Evolutionary conservation across 2,329 filamentous ascomycete species (phyloP), one percentile per base, ranked within the genome.

Genomic region (Boeremia exigua): DNA sequence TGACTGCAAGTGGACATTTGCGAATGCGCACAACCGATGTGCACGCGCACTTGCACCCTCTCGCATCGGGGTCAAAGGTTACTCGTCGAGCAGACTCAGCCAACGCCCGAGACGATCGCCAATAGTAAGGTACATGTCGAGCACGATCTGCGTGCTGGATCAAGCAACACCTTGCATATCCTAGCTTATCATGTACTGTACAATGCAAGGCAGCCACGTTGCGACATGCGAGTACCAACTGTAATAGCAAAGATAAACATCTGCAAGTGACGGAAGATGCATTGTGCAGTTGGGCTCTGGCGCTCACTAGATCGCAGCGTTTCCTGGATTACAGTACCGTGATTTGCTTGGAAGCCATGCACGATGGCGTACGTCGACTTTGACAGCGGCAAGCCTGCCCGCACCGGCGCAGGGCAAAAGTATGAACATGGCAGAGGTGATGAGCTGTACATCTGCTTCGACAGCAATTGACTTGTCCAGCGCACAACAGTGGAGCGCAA

Each of bases 371-470:
- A 23, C 11, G 4, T 6, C 14, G 33, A 30, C 32, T 28, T 34
- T 32, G 46, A 55, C 34, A 56, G 37, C 42, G 30, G 53, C 19
- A 51, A 6, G 10, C 25, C 27, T 28, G 27, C 14, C 10, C 12
- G 19, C 27, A 27, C 46, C 27, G 42, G 32, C 19, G 30, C 47
- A 56, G 53, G 37, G 47, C 17, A 38, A 43, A 25, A 12, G 25
- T 42, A 10, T 15, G 29, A 42, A 25, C 12, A 17, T 8, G 8
- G n/a, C 5, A 38, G 15, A 29, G 2, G n/a, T 33, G 27, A 34
- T 19, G 19, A 27, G 23, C 27, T 7, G 30, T 14, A 48, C 10
- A 2, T 39, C n/a, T 14, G 11, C 7, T 11, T 6, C 7, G 3
- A 33, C n/a, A 28, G 15, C 6, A 14, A 11, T 15, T 7, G 8